These are phyloP conservation scores for Lodderomyces elongisporus DNA, from an alignment of 1,139 yeast genomes.

Conservation along the genomic window DNA sequence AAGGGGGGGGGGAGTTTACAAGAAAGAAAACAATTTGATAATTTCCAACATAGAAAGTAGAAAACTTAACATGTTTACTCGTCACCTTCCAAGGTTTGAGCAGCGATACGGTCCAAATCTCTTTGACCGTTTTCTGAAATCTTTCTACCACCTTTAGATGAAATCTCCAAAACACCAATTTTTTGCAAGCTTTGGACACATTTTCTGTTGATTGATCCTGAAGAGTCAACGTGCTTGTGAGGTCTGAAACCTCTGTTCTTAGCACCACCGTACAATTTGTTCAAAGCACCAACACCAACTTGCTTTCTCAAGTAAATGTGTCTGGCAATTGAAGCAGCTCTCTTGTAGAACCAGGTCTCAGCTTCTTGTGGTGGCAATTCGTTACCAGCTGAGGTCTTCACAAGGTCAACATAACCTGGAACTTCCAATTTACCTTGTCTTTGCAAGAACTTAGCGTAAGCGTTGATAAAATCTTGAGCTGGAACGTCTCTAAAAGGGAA, in stretches of 20 bases:
- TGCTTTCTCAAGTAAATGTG: slow-evolving; percentile 99
- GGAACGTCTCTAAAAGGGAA: slow-evolving; percentile 83
- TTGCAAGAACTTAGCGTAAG: slow-evolving; percentile 99
- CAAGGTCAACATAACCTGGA: slow-evolving; percentile 99
- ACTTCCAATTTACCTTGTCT: slow-evolving; percentile 99
- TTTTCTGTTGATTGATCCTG: slow-evolving; percentile 98
- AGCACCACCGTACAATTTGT: slow-evolving; percentile 99
- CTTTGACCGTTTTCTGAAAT: slow-evolving; percentile 99
- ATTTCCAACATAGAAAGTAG: too few relatives aligned
- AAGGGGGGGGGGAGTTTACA: too few relatives aligned
- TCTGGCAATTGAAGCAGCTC: slow-evolving; percentile 99
- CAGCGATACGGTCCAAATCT: slow-evolving; percentile 99
- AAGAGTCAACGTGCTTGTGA: slow-evolving; percentile 97
- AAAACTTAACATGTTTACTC: slow-evolving; percentile 49
- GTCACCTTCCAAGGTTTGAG: slow-evolving; percentile 95
- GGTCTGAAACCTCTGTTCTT: slow-evolving; percentile 99
- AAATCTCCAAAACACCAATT: slow-evolving; percentile 94
- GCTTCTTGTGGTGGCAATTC: slow-evolving; percentile 99
- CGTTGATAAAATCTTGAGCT: slow-evolving; percentile 99
- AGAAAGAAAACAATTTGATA: too few relatives aligned
- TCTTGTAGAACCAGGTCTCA: slow-evolving; percentile 99
- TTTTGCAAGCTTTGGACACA: slow-evolving; percentile 97
- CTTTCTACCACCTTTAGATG: slow-evolving; percentile 99
- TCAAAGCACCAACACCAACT: slow-evolving; percentile 98
- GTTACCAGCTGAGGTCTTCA: slow-evolving; percentile 98